Conservation (phyloP, 805 yeast species). For the Diddensiella transvaalensis region DNA sequence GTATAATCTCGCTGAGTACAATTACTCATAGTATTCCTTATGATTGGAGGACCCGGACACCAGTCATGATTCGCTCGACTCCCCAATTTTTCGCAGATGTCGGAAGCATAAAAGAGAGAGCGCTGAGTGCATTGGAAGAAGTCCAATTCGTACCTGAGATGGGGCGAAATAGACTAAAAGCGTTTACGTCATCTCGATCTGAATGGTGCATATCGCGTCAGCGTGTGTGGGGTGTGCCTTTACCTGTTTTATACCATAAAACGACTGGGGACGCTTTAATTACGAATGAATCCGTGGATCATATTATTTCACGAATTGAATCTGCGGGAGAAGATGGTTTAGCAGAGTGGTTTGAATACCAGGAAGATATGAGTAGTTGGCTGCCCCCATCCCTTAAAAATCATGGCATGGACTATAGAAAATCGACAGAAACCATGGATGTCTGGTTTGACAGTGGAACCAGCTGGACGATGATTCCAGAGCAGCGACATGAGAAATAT, state of each 20-base stretch:
- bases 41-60: conserved; percentile 96
- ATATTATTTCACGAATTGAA: conserved; percentile 54
- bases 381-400: conserved; percentile 40
- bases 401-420: conserved; percentile 44
- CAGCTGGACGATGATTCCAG: conserved; percentile 67
- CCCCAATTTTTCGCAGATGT: conserved; percentile 97
- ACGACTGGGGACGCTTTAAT: conserved; percentile 62
- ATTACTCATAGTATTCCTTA: conserved; percentile 83
- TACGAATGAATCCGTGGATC: conserved; percentile 51
- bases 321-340: conserved; percentile 49
- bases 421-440: conserved; percentile 92
- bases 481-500: conserved; percentile 40
- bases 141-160: conserved; percentile 73
- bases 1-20: conserved; percentile 48
- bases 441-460: conserved; percentile 99
- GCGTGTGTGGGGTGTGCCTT: conserved; percentile 97
- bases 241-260: conserved; percentile 72
- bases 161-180: conserved; percentile 65
- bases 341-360: conserved; percentile 63
- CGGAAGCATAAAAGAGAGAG: conserved; percentile 60
- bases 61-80: conserved; percentile 91
- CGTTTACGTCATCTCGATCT: conserved; percentile 71
- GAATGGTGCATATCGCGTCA: conserved; percentile 99
- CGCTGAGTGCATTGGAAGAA: conserved; percentile 53
- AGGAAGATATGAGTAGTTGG: conserved; percentile 61